Evolutionary conservation across 371 early-diverging fungal species (phyloP), one percentile per base, ranked within the genome.

Genomic region (Rhizomucor miehei): DNA sequence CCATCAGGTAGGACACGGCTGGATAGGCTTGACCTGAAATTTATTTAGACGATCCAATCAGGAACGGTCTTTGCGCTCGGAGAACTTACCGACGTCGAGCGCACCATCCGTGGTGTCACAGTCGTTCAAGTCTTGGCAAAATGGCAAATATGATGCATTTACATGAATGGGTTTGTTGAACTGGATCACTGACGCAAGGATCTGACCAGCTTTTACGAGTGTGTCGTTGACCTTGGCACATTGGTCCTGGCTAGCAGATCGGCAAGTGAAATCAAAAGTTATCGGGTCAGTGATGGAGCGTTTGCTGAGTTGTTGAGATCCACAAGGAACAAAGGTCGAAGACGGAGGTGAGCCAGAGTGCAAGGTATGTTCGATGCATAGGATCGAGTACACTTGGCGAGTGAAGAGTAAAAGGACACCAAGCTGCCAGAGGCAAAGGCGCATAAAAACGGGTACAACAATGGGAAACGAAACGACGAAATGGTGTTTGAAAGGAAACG

Each of bases 141-240:
- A 84, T 11, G 72, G 62, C 8, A 73, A 46, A 56, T 73, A 85
- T 4, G 75, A 62, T 19, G 82, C 83, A 57, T 78, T 75, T n/a
- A 85, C 75, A n/a, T 34, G 46, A 36, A 87, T 52, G 21, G 79
- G 74, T 25, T 60, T 54, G 37, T 65, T 66, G 37, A 87, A 59
- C 10, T 48, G 48, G 43, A 83, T 53, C 9, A 59, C 53, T 17
- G 68, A 64, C 3, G 74, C 55, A 16, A 83, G 62, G 24, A 75
- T 63, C 8, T 61, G 56, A 8, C 60, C 57, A 13, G 74, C 78
- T 16, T 51, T 57, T n/a, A 51, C 50, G 38, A 73, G 64, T 5
- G 63, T 59, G 8, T 45, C 44, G 34, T 67, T 62, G 1, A 63
- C 77, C 44, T 57, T 61, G 34, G 34, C 44, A 53, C 77, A 77